Evolutionary conservation across 345 rosid species (phyloP), one percentile per base, ranked within the genome.

Genomic region (Diplotaxis tenuifolia): DNA sequence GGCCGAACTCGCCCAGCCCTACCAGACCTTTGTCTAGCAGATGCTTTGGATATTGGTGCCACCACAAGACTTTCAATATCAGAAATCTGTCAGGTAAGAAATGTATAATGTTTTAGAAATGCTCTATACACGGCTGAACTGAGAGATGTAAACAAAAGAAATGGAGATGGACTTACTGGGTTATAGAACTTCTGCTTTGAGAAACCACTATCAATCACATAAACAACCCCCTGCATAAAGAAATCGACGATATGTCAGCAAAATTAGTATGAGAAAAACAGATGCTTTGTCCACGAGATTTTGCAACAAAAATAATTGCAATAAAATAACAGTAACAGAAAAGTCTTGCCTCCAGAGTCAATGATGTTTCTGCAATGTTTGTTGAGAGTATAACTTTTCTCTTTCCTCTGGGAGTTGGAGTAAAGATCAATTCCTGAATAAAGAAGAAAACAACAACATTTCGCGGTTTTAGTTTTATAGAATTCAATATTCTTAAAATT

Each of bases 1-100:
- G 96, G 97, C 54, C 97, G 88, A 71, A 95, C 81, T 81, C 97
- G 83, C 65, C 99, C 97, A 67, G 99, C 97, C 78, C 99, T 88
- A 70, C 99, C 99, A 75, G 99, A 83, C 78, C 99, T 88, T 81
- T 95, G 99, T 56, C 88, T 87, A 56, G 99, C 96, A 75, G 99
- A 95, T 66, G 99, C 99, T 80, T 92, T 92, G 40, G 97, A 92
- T 79, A 92, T 90, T 53, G 99, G 96, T 57, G 97, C 92, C 65
- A 95, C 92, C 29, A 95, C 87, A 65, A 95, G 92, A 83, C 85
- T 92, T 82, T 95, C 96, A 36, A 95, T 89, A 71, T 95, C 96
- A 50, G 99, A 81, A 47, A 95, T 84, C 99, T 94, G 84, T 45
- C 18, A 80, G 32, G 54, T 23, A 18, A 53, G 65, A 57, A 59